These are phyloP conservation scores for Zalaria obscura DNA, from an alignment of 2,329 filamentous ascomycete genomes.

Conservation along the genomic window DNA sequence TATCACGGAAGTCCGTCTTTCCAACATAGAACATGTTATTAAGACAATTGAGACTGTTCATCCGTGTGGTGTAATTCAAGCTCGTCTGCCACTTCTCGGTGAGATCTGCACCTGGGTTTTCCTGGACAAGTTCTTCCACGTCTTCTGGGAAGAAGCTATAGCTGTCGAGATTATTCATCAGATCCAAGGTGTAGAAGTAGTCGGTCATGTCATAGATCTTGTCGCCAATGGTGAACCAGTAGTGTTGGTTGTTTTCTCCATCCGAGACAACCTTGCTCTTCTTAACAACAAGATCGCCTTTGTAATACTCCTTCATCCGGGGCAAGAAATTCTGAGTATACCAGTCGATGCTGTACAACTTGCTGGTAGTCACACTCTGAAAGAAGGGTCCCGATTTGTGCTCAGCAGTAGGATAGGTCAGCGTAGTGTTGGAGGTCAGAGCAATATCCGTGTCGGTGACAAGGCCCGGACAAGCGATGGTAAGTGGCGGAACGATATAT, in stretches of 20 bases:
- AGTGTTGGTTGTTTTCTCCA: conserved; percentile 51
- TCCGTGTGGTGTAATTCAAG: conserved; percentile 31
- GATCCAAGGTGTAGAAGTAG: conserved; percentile 66
- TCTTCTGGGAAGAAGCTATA: conserved; percentile 62
- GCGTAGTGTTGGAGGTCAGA: conserved; percentile 52
- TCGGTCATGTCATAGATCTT: conserved; percentile 81
- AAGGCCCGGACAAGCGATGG: conserved; percentile 58
- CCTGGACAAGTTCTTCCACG: conserved; percentile 53
- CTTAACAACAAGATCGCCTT: conserved; percentile 70
- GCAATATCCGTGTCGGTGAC: conserved; percentile 42
- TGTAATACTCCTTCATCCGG: conserved; percentile 70
- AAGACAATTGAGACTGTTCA: conserved; percentile 67
- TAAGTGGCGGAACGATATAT: conserved; percentile 76
- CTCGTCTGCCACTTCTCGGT: conserved; percentile 25
- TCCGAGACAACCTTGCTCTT: conserved; percentile 44
- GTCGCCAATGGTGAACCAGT: conserved; percentile 67
- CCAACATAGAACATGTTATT: conserved; percentile 74
- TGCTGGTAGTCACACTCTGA: conserved; percentile 41
- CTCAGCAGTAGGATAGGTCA: conserved; percentile 28
- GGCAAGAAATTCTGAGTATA: conserved; percentile 63
- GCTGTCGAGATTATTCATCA: conserved; percentile 33
- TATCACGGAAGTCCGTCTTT: conserved; percentile 68
- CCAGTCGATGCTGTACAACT: conserved; percentile 55
- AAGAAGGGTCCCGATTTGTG: conserved; percentile 56
- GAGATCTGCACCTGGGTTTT: conserved; percentile 69